Base-by-base conservation (phyloP, 2,329 filamentous ascomycete species). In the Thelonectria rubi region DNA sequence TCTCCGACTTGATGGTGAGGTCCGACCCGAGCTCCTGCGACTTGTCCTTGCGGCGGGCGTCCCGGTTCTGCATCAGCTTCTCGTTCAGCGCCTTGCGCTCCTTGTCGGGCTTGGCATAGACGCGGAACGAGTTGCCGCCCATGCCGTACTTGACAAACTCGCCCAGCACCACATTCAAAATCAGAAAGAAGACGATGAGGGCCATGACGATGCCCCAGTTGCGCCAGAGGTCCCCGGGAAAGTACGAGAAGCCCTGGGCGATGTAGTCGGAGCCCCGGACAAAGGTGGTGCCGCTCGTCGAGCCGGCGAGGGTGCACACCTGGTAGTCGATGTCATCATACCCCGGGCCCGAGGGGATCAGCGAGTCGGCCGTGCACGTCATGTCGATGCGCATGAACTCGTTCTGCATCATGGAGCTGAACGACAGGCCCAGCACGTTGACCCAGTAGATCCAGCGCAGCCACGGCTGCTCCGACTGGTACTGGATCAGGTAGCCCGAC, bases 401-500 rank as follows among this genome's bases (percentile, higher is more conserved):
- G 71, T 97, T 97, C 70, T 91, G 87, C 91, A 97, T 95, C 77
- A 97, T 77, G 2, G 88, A 81, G 11, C 89, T 85, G 73, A 97
- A 96, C 0, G 88, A 86, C 2, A 95, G 82, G 47, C 91, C 92
- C 0, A 94, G 79, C 0, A 88, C 83, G 63, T 93, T 93, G 75
- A 93, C 80, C 80, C 89, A 94, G 78, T 88, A 92, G 62, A 94
- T 88, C 92, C 92, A 95, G 17, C 90, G 82, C 6, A 94, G 75
- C 89, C 91, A 94, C 4, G 89, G 87, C 68, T 93, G 89, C 69
- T 91, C 86, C 2, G 81, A 86, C 51, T 89, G 85, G 74, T 91
- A 93, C 73, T 93, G 92, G 61, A 97, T 94, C 43, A 96, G 79
- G 76, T 95, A 97, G 4, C 93, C 93, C 1, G 88, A 90, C 0